These are phyloP conservation scores for Phytophthora tentaculata DNA, from an alignment of 352 stramenopile genomes.

Conservation along the genomic window DNA sequence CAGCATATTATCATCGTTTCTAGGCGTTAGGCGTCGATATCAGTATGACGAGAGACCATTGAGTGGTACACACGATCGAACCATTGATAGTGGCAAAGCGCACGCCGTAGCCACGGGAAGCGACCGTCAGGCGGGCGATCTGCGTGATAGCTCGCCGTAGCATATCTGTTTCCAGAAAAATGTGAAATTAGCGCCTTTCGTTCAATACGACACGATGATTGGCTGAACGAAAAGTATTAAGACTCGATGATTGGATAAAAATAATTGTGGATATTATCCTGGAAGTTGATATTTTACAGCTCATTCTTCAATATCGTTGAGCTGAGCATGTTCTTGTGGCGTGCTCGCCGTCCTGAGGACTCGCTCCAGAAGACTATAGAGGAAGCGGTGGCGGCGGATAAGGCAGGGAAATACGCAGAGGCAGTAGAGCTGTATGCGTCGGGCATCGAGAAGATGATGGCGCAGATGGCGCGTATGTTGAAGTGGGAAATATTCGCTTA, in stretches of 20 bases:
- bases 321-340: conserved; percentile 54
- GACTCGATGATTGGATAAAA: not conserved
- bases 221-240: not conserved
- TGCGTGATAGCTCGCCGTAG: conserved; percentile 48
- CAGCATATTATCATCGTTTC: conserved; percentile 17
- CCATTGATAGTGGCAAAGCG: conserved; percentile 79
- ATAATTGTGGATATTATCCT: not conserved
- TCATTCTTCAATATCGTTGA: conserved; percentile 21
- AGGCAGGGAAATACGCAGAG: conserved; percentile 41
- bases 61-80: conserved; percentile 9
- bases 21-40: not conserved
- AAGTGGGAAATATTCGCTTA: not conserved
- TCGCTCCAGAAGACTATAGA: conserved; percentile 59
- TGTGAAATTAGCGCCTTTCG: conserved; percentile 14
- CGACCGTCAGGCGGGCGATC: conserved; percentile 30
- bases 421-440: conserved; percentile 77
- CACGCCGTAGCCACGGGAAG: conserved; percentile 36
- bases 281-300: conserved; percentile 4
- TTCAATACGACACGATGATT: conserved; percentile 11
- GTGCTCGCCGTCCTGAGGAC: conserved; percentile 39
- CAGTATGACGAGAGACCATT: not conserved
- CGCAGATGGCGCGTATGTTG: conserved; percentile 59
- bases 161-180: conserved; percentile 33
- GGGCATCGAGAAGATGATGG: conserved; percentile 81
- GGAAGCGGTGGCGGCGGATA: conserved; percentile 63